Base-by-base conservation (phyloP, 805 yeast genomes). In the Tanozyma kutaoensis region DNA sequence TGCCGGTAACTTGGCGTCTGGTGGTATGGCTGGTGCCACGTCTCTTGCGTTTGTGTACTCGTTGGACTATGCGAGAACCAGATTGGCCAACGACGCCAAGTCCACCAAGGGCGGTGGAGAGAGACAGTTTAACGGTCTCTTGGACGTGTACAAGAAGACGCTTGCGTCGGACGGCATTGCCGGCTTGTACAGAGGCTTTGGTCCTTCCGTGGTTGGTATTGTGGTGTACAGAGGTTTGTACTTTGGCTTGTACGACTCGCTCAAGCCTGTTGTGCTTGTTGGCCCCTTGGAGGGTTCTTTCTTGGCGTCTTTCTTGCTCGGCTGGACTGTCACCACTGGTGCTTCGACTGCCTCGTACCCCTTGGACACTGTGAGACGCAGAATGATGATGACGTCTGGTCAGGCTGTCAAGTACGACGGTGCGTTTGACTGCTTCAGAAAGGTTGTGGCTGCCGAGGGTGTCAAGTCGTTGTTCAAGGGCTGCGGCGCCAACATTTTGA, bases 361-460 rank as follows among this genome's bases (percentile, higher is more conserved):
- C 75, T 80, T 86, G 66, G 96, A 85, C 69, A 85, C 96, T 57
- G 85, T 85, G 58, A 86, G 96, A 79, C 84, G 96, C 81, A 84
- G 96, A 80, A 85, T 85, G 96, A 85, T 85, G 96, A 85, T 85
- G 96, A 85, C 96, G 50, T 86, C 96, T 48, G 96, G 96, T 66
- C 93, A 84, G 71, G 94, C 93, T 55, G 93, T 85, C 52, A 85
- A 86, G 72, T 85, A 85, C 72, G 67, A 75, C 57, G 91, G 93
- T 70, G 93, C 95, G 48, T 71, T 81, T 61, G 95, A 86, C 64
- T 82, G 91, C 66, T 76, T 80, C 81, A 67, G 58, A 50, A 66
- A 84, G 70, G 82, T 85, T 59, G 88, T 86, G 49, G 93, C 93
- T 47, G 84, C 91, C 58, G 95, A 86, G 69, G 96, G 96, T 82